phyloP scores from a whole-genome alignment of 1,139 yeast species.

The Nadsonia commutata region DNA sequence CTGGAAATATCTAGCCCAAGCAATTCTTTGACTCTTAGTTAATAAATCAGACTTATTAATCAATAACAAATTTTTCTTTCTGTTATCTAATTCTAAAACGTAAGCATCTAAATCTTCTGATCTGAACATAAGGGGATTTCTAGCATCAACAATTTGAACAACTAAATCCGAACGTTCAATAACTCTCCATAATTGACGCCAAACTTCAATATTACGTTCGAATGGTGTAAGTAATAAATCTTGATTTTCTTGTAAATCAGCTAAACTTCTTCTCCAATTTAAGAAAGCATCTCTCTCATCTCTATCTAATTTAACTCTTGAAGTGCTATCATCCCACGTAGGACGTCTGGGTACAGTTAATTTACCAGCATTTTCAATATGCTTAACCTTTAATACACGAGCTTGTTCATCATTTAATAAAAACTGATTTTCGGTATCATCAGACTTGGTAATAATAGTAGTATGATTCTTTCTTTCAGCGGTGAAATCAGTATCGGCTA shows the following conservation, averaged over 20 bases:
- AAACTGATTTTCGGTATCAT: constrained; percentile 34
- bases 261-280: constrained; percentile 86
- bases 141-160: constrained; percentile 95
- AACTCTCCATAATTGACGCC: constrained; percentile 98
- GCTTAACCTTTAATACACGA: constrained; percentile 39
- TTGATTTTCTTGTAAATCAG: constrained; percentile 62
- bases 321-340: constrained; percentile 53
- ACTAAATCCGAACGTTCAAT: constrained; percentile 88
- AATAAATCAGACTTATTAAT: constrained; percentile 92
- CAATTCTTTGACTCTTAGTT: constrained; percentile 56
- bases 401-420: constrained; percentile 58
- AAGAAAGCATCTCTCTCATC: constrained; percentile 83
- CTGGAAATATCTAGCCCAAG: constrained; percentile 78
- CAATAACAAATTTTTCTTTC: constrained; percentile 63
- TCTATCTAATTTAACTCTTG: constrained; percentile 66
- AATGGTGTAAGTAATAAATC: constrained; percentile 89
- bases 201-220: constrained; percentile 92
- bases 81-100: constrained; percentile 56
- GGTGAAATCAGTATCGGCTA: constrained; percentile 92
- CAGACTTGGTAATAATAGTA: constrained; percentile 49
- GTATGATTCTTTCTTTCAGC: constrained; percentile 80
- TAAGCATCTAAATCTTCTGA: constrained; percentile 79
- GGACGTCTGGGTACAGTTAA: constrained; percentile 96
- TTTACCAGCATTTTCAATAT: constrained; percentile 59
- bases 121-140: constrained; percentile 84